phyloP scores from a whole-genome alignment of 106 monocot genomes.

The Platanthera zijinensis region DNA sequence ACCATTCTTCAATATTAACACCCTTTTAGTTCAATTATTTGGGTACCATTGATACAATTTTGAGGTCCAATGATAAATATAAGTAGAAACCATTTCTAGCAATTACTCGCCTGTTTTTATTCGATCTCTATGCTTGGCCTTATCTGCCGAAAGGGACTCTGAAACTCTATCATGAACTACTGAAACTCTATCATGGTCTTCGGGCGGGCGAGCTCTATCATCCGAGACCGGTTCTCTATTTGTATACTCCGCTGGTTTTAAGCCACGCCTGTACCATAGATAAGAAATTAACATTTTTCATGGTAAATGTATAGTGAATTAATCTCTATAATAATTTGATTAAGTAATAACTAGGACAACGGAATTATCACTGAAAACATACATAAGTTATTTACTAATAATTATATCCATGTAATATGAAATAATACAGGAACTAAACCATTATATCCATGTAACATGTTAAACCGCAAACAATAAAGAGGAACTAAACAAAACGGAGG shows the following conservation, averaged over 20 bases:
- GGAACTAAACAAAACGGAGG: background rate
- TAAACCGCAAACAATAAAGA: constrained; percentile 1
- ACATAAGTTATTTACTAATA: background rate
- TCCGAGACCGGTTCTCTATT: constrained; percentile 26
- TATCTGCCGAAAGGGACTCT: constrained; percentile 25
- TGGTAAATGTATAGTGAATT: background rate
- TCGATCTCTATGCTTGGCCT: constrained; percentile 24
- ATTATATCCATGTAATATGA: background rate
- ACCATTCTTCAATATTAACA: constrained; percentile 23
- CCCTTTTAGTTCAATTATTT: constrained; percentile 5
- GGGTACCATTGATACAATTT: constrained; percentile 21
- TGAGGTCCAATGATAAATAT: constrained; percentile 17
- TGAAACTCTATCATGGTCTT: constrained; percentile 29
- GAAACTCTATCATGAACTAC: constrained; percentile 24
- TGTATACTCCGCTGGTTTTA: constrained; percentile 32
- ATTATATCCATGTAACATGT: background rate
- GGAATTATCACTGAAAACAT: background rate
- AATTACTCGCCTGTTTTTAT: constrained; percentile 23
- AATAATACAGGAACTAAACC: background rate
- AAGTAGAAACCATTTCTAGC: constrained; percentile 13
- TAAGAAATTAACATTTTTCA: background rate
- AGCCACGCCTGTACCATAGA: constrained; percentile 30
- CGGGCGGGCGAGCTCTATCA: constrained; percentile 24
- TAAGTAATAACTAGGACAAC: background rate
- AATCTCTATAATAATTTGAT: background rate